These are phyloP conservation scores for Acacia confusa DNA, from an alignment of 306 rosid species.

Conservation along the genomic window DNA sequence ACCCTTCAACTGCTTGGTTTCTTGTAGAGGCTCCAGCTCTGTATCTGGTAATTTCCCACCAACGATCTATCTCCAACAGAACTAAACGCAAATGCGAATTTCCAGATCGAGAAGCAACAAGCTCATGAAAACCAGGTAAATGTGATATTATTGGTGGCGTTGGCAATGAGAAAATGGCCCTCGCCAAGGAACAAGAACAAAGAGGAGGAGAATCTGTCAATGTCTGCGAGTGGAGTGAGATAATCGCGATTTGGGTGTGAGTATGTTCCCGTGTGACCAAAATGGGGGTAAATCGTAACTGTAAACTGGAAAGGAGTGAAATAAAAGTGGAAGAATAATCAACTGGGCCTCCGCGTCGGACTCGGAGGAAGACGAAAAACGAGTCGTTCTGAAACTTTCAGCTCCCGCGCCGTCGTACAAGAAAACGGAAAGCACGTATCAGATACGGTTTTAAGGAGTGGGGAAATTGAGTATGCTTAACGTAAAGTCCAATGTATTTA, in stretches of 20 bases:
- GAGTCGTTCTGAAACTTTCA: background rate
- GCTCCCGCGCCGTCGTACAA: background rate
- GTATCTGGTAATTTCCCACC: slow-evolving; percentile 22
- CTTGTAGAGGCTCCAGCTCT: slow-evolving; percentile 91
- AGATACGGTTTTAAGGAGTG: background rate
- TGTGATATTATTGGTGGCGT: slow-evolving; percentile 1
- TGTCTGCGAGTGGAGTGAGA: slow-evolving; percentile 19
- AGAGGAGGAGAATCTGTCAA: background rate
- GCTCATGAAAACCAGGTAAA: background rate
- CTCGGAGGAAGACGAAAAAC: background rate
- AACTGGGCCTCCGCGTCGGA: slow-evolving; percentile 4
- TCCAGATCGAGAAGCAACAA: slow-evolving; percentile 28
- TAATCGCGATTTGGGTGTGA: slow-evolving; percentile 26
- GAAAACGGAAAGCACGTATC: background rate
- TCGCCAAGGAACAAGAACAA: background rate
- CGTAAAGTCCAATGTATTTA: background rate
- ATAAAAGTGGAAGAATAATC: slow-evolving; percentile 12
- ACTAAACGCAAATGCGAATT: background rate
- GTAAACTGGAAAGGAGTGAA: slow-evolving; percentile 30
- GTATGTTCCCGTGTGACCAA: slow-evolving; percentile 33
- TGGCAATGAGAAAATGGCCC: slow-evolving; percentile 13
- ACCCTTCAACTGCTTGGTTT: slow-evolving; percentile 72
- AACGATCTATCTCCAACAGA: background rate
- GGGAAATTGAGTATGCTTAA: background rate
- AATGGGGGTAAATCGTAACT: slow-evolving; percentile 38